Percentiles rank a stretch among this genome's conserved stretches.
These are phyloP conservation scores for Trichosanthes cucumerina DNA, from an alignment of 306 rosid species.

Conservation along the genomic window DNA sequence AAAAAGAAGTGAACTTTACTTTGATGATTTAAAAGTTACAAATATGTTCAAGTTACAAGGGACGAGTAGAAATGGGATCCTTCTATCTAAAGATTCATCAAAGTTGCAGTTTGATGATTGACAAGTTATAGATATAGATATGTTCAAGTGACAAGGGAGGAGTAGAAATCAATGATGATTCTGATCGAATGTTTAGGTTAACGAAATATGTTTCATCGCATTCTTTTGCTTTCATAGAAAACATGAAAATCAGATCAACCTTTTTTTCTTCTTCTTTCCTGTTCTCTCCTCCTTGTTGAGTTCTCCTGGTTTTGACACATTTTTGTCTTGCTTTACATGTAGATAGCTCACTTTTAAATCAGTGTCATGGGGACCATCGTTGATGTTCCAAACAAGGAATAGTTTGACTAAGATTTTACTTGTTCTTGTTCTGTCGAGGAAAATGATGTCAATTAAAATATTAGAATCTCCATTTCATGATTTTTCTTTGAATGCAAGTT, in stretches of 20 bases:
- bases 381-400: constrained; percentile 50
- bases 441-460: neutral
- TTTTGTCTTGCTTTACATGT: constrained; percentile 14
- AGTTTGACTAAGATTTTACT: constrained; percentile 5
- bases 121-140: too few relatives aligned
- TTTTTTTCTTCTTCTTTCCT: neutral
- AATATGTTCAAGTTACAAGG: neutral
- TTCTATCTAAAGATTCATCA: neutral
- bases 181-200: neutral
- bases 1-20: neutral
- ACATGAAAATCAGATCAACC: neutral
- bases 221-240: neutral
- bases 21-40: neutral
- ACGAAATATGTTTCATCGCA: neutral
- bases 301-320: neutral
- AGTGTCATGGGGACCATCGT: constrained; percentile 56
- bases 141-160: too few relatives aligned
- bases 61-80: neutral
- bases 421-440: neutral
- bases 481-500: neutral
- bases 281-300: neutral
- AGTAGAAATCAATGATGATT: neutral
- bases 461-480: neutral
- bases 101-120: too few relatives aligned
- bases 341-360: constrained; percentile 17